These are phyloP conservation scores for Globisporangium paddicum DNA, from an alignment of 352 stramenopile species.

Conservation along the genomic window DNA sequence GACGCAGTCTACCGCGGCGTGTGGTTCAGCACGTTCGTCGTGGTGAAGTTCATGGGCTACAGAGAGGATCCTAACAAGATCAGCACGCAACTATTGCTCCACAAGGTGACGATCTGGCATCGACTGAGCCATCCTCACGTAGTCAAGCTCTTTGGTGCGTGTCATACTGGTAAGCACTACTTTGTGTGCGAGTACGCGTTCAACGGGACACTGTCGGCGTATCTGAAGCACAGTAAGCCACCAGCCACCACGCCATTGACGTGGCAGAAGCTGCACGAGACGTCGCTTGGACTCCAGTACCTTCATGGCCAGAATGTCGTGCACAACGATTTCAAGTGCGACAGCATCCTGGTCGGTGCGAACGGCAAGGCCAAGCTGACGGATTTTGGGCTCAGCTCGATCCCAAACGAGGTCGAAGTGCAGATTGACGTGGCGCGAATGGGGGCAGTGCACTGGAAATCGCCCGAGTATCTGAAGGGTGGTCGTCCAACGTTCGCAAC, in stretches of 20 bases:
- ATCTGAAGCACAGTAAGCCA: neutral
- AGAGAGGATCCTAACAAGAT: neutral
- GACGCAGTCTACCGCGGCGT: neutral
- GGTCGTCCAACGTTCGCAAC: neutral
- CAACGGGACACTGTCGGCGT: neutral
- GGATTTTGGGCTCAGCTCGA: constrained; percentile 19
- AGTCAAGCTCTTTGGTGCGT: neutral
- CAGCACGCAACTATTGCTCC: neutral
- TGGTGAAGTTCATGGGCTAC: constrained; percentile 1
- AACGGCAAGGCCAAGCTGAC: constrained; percentile 22
- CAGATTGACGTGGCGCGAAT: neutral
- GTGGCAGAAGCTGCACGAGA: constrained; percentile 4
- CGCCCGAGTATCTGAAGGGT: neutral
- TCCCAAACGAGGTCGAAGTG: neutral
- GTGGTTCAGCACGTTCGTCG: neutral
- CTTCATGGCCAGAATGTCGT: neutral
- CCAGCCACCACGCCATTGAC: neutral
- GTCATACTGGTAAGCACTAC: neutral
- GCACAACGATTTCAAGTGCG: constrained; percentile 21
- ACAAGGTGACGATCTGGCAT: neutral
- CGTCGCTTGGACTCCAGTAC: constrained; percentile 3
- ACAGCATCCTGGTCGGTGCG: constrained; percentile 20
- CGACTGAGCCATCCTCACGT: neutral
- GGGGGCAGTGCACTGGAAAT: neutral
- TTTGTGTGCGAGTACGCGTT: neutral